phyloP scores from a whole-genome alignment of 2,329 filamentous ascomycete genomes.

The Aspergillus versicolor region DNA sequence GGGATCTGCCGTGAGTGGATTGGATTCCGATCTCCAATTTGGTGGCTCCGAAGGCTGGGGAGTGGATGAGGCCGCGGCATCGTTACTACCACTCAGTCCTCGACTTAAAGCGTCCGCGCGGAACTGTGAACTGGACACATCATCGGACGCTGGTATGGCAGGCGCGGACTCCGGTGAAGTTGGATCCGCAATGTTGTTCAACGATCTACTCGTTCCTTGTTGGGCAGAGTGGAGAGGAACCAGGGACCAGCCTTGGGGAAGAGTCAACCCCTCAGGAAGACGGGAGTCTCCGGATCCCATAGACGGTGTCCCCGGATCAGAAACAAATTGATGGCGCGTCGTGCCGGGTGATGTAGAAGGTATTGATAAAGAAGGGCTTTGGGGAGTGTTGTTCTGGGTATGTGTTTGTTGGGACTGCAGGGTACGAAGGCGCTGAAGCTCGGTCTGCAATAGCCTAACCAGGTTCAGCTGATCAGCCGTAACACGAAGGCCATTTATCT shows the following conservation, averaged over 20 bases:
- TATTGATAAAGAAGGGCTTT: constrained; percentile 18
- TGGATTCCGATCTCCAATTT: constrained; percentile 19
- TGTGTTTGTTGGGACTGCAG: constrained; percentile 35
- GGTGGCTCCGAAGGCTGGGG: constrained; percentile 11
- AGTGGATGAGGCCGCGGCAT: constrained; percentile 1
- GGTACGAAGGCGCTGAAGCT: constrained; percentile 65
- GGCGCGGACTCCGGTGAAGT: constrained; percentile 5
- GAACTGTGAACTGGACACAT: neutral
- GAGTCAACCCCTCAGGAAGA: constrained; percentile 51
- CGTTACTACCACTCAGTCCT: neutral
- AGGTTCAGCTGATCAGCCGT: constrained; percentile 67
- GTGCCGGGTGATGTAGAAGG: constrained; percentile 20
- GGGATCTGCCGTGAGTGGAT: constrained; percentile 9
- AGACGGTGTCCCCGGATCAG: constrained; percentile 28
- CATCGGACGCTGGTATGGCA: neutral
- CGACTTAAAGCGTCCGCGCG: constrained; percentile 1
- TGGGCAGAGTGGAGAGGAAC: constrained; percentile 28
- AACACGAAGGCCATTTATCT: constrained; percentile 62
- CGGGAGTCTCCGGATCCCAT: constrained; percentile 45
- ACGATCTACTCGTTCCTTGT: constrained; percentile 4
- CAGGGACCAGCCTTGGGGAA: constrained; percentile 52
- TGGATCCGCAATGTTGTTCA: constrained; percentile 4
- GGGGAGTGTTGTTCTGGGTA: constrained; percentile 6
- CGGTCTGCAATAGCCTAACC: constrained; percentile 66
- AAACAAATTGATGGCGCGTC: constrained; percentile 30